A percentile compares a stretch with the other conserved stretches of the same genome.
Conservation (phyloP, 169 alveolate genomes). For the Plasmodium relictum region DNA sequence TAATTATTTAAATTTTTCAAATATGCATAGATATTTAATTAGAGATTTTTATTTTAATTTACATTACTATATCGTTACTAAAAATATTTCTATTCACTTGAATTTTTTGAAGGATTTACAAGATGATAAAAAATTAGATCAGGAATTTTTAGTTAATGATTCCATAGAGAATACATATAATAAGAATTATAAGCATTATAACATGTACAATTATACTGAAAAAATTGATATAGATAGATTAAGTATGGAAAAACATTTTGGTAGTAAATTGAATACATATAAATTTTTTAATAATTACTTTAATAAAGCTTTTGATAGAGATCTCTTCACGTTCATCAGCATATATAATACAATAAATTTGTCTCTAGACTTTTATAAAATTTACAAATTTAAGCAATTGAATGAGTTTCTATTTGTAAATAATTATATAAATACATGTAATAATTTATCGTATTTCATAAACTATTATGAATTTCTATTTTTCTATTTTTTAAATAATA, state of each 20-base stretch:
- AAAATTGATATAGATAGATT: too few relatives aligned
- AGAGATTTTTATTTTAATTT: constrained; percentile 69
- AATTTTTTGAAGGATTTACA: too few relatives aligned
- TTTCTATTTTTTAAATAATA: constrained; percentile 13
- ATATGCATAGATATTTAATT: constrained; percentile 12
- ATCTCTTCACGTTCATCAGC: too few relatives aligned
- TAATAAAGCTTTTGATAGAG: too few relatives aligned
- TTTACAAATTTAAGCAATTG: constrained; percentile 42
- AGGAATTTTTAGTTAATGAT: too few relatives aligned
- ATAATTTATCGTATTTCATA: constrained; percentile 23
- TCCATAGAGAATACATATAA: too few relatives aligned
- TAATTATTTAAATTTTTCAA: constrained; percentile 43
- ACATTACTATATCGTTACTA: background rate
- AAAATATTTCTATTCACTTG: background rate
- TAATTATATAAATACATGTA: constrained; percentile 21
- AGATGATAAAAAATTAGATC: too few relatives aligned
- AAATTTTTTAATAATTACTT: too few relatives aligned
- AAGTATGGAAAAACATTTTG: too few relatives aligned
- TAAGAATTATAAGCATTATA: too few relatives aligned
- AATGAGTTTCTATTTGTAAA: constrained; percentile 43
- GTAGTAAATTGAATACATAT: too few relatives aligned
- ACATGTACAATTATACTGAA: too few relatives aligned
- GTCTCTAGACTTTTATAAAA: constrained; percentile 25
- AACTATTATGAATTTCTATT: constrained; percentile 62
- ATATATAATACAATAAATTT: background rate